Conservation (phyloP, 345 rosid species). For the Populus euphratica region DNA sequence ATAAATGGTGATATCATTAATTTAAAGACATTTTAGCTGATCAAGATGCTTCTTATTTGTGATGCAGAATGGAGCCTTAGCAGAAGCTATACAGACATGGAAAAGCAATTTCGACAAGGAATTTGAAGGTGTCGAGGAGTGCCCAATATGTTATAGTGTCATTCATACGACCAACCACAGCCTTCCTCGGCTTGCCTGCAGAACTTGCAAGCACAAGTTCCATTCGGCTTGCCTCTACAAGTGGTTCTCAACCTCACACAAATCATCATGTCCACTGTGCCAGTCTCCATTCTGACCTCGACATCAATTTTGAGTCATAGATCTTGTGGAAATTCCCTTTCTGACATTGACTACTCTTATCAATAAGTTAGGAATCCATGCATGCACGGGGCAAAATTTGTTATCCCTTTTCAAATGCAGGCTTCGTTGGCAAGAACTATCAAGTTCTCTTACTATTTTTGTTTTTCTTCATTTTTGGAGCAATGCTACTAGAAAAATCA, state of each 20-base stretch:
- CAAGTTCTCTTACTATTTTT: neutral
- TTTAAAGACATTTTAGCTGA: neutral
- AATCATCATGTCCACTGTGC: constrained; percentile 89
- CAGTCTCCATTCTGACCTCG: constrained; percentile 75
- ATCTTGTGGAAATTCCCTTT: neutral
- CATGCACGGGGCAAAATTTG: neutral
- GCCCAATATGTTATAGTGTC: constrained; percentile 97
- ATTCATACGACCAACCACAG: constrained; percentile 83
- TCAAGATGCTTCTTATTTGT: constrained; percentile 3
- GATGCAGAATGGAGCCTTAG: constrained; percentile 87
- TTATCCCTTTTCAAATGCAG: neutral
- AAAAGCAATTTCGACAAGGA: constrained; percentile 90
- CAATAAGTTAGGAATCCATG: no score
- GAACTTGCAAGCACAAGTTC: constrained; percentile 93
- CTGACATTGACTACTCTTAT: neutral
- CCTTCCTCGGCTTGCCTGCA: constrained; percentile 92
- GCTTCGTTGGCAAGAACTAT: neutral
- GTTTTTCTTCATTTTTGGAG: neutral
- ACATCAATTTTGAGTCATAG: neutral
- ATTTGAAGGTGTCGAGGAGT: constrained; percentile 96
- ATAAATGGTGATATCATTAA: neutral
- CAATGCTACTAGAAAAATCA: neutral
- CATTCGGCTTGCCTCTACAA: constrained; percentile 87
- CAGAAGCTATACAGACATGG: constrained; percentile 92
- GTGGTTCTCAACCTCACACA: constrained; percentile 91